Evolutionary conservation across 116 monocot species (phyloP), one percentile per base, ranked within the genome.

Genomic region (Papilionanthe hybrid): DNA sequence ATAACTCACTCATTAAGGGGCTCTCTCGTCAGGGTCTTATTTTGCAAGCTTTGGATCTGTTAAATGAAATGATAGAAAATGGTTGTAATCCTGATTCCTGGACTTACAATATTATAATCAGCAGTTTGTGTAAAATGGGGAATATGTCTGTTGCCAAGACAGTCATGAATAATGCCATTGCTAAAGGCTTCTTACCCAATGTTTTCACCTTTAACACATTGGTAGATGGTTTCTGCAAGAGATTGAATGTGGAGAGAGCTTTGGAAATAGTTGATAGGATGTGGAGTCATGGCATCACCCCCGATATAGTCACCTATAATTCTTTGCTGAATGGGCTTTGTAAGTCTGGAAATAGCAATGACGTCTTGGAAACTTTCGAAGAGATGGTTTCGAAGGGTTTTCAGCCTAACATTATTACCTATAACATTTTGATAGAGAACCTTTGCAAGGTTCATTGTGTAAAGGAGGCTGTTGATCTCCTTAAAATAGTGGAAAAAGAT

Each of bases 51-150:
- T 82, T 99, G 79, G 88, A 95, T 74, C 69, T 95, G 20, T 75
- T 90, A 77, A 85, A 88, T 81, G 87, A 93, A 63, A 99, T 99
- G 93, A 25, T 75, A 32, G 87, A 84, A n/a, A 86, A 81, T 63
- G 91, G 90, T 42, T 94, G 91, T 58, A 81, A 32, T 27, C 94
- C 99, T 15, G 84, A 99, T 86, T 86, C 83, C 75, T 88, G 88
- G 85, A 99, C 99, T 43, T 93, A 95, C 65, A 99, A 99, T 81
- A 93, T 85, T 41, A 78, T 99, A 18, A 91, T 99, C 28, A 89
- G 93, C 80, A 90, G 87, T 19, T 78, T 99, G 42, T 99, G 99
- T 85, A 94, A 95, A 79, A 90, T 95, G 89, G 93, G 99, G 7
- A 85, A 82, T 78, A 87, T 93, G 44, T 86, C 86, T 53, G 90